Percentiles rank a stretch among this genome's conserved stretches.
Evolutionary conservation across 2,329 filamentous ascomycete genomes (phyloP).

Genomic region (Sarocladiaceae sp.): DNA sequence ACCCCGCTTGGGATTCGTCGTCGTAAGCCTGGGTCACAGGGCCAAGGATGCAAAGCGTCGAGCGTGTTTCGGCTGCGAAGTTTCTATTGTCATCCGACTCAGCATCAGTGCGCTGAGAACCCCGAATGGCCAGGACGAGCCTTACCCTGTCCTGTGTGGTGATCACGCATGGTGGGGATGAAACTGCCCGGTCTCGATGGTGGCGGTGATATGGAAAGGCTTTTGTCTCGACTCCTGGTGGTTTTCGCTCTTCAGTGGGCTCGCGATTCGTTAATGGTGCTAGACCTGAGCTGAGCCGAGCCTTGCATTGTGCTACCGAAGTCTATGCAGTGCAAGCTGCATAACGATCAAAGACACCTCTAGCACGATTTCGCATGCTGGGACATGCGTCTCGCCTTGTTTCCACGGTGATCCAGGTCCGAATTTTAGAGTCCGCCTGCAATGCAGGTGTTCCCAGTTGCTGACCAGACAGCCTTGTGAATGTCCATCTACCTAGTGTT

Average conservation of each 20-base stretch:
- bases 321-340: neutral
- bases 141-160: neutral
- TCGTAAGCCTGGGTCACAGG: constrained; percentile 4
- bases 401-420: neutral
- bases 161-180: constrained; percentile 1
- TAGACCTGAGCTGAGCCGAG: neutral
- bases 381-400: constrained; percentile 8
- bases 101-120: neutral
- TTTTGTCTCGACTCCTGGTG: constrained; percentile 5
- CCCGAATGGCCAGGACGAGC: neutral
- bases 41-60: neutral
- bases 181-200: neutral
- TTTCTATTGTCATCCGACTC: neutral
- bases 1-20: constrained; percentile 1
- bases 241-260: neutral
- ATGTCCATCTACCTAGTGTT: neutral
- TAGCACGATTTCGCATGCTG: constrained; percentile 16
- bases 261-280: neutral
- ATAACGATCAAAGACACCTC: neutral
- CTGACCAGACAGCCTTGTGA: neutral
- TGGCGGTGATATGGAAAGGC: neutral
- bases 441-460: too few relatives aligned
- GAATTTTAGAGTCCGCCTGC: too few relatives aligned
- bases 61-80: neutral
- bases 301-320: constrained; percentile 6